Base-by-base conservation (phyloP, 1,139 yeast species). In the Suzukiozyma palmioleophila region DNA sequence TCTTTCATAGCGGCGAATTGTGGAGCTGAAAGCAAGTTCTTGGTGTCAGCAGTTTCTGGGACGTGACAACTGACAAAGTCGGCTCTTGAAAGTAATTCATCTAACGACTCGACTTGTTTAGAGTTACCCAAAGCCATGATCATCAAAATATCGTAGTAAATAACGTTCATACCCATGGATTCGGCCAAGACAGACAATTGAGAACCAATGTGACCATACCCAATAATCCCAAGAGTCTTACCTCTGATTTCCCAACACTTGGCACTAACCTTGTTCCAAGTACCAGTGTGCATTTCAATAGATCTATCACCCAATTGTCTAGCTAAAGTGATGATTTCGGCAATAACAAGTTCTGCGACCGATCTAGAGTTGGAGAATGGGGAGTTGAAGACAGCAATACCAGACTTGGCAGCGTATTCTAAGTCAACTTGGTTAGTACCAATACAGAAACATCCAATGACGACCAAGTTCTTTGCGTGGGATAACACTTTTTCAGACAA, bases 181-280 rank as follows among this genome's bases (percentile, higher is more conserved):
- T 92, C 99, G 36, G 99, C 97, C 52, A 92, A 74, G 16, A 92
- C 98, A 7, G 96, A 86, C 60, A 92, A 81, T 69, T 92, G 99
- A 34, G 97, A 74, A 55, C 99, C 99, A 67, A 92, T 94, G 64
- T 92, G 99, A 53, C 99, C 99, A 58, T 94, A 92, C 50, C 99
- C 99, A 27, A 92, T 76, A 57, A 92, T 92, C 49, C 98, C 99
- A 53, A 92, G 76, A 39, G 98, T 92, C 69, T 92, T 92, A 53
- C 99, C 98, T 70, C 99, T 85, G 53, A 94, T 90, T 72, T 92
- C 99, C 98, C 98, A 92, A 71, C 99, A 92, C 65, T 80, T 89
- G 53, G 89, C 76, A 56, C 88, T 76, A 51, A 90, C 97, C 71
- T 92, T 92, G 73, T 94, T 92, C 99, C 99, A 92, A 47, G 95